A percentile compares a stretch with the other conserved stretches of the same genome.
Conservation (phyloP, 495 filamentous ascomycete species). For the Amphirosellinia nigrospora region DNA sequence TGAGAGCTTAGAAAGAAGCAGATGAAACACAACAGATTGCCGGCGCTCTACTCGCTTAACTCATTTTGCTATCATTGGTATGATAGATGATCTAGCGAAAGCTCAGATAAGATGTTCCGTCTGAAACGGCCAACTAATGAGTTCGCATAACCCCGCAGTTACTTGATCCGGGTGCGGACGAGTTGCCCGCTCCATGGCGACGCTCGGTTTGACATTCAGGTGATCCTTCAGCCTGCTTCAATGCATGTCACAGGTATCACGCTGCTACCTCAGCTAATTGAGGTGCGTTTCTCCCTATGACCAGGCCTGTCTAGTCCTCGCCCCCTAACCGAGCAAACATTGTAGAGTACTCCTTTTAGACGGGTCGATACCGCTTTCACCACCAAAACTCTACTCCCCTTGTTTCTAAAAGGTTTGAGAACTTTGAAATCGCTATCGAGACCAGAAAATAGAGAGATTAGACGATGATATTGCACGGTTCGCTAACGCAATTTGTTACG, state of each 20-base stretch:
- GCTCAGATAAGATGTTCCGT: neutral
- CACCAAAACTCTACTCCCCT: neutral
- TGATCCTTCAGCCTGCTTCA: slow-evolving; percentile 18
- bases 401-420: slow-evolving; percentile 20
- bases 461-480: neutral
- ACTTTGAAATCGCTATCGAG: neutral
- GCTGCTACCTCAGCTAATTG: neutral
- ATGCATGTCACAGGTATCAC: neutral
- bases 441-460: neutral
- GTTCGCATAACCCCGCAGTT: neutral
- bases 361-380: slow-evolving; percentile 10
- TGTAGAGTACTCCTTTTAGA: neutral
- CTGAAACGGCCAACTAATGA: neutral
- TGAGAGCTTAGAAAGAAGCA: neutral
- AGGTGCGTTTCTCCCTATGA: neutral
- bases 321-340: neutral
- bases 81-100: neutral
- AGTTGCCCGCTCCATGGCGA: neutral
- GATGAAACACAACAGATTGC: neutral
- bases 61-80: neutral
- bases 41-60: neutral
- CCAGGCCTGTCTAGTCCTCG: neutral
- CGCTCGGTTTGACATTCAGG: slow-evolving; percentile 10
- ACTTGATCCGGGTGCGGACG: neutral
- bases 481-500: neutral